These are phyloP conservation scores for Suillus ampliporus DNA, from an alignment of 768 basidiomycete genomes.

Conservation along the genomic window DNA sequence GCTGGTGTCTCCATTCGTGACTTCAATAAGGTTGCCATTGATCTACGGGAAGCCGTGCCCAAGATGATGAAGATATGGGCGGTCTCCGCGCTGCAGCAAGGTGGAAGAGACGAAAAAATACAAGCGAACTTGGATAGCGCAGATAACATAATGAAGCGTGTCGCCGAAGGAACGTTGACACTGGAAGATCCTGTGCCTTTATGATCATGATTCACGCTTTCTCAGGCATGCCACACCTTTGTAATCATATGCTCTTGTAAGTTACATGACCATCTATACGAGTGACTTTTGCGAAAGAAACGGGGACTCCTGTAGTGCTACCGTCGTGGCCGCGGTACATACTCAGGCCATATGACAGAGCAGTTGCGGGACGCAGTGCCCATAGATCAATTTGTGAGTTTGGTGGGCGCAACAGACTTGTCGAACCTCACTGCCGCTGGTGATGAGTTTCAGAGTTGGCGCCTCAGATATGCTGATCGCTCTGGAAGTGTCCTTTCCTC, in stretches of 20 bases:
- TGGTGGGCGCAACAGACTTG: too few species aligned
- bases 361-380: too few species aligned
- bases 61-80: conserved; percentile 19
- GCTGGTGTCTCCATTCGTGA: neutral
- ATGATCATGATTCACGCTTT: neutral
- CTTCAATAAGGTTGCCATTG: neutral
- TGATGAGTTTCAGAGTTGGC: too few species aligned
- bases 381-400: too few species aligned
- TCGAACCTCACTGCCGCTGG: too few species aligned
- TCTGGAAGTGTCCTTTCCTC: too few species aligned
- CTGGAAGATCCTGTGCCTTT: neutral
- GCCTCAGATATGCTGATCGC: too few species aligned
- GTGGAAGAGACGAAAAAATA: conserved; percentile 13
- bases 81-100: conserved; percentile 7
- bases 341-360: too few species aligned
- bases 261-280: neutral
- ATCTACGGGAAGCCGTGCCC: conserved; percentile 8
- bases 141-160: neutral
- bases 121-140: neutral
- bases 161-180: conserved; percentile 5
- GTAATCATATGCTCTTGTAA: neutral
- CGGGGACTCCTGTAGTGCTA: neutral
- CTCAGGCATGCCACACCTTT: neutral
- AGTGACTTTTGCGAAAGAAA: neutral
- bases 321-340: too few species aligned